phyloP scores from a whole-genome alignment of 2,329 filamentous ascomycete species.

The Pyrenophora teres region DNA sequence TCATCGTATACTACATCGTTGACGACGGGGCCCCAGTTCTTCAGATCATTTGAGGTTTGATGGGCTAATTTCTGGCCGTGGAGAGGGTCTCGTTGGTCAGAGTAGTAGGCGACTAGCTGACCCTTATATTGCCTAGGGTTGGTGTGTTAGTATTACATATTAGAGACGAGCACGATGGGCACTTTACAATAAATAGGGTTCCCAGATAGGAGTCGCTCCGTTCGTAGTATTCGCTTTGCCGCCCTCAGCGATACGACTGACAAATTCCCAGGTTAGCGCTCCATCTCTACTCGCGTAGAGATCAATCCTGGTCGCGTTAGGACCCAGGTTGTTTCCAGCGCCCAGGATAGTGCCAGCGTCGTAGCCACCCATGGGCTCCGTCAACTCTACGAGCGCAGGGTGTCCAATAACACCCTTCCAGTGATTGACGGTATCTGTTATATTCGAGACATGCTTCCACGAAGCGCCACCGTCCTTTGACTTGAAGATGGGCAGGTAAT shows the following conservation, averaged over 20 bases:
- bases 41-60: constrained; percentile 25
- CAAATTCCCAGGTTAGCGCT: constrained; percentile 28
- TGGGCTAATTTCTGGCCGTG: constrained; percentile 34
- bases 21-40: constrained; percentile 27
- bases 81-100: constrained; percentile 30
- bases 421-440: constrained; percentile 65
- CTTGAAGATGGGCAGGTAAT: constrained; percentile 49
- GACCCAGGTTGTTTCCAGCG: constrained; percentile 55
- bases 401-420: constrained; percentile 65
- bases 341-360: constrained; percentile 36
- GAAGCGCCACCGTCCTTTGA: constrained; percentile 53
- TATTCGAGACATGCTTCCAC: constrained; percentile 64
- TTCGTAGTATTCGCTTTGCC: constrained; percentile 24
- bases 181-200: constrained; percentile 28
- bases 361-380: constrained; percentile 22
- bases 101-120: constrained; percentile 30
- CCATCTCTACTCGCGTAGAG: constrained; percentile 28
- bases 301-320: constrained; percentile 49
- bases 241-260: constrained; percentile 28
- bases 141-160: background rate
- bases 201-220: constrained; percentile 31
- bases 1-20: constrained; percentile 27
- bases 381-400: constrained; percentile 21
- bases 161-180: background rate
- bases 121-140: constrained; percentile 23